Evolutionary conservation across 2,329 filamentous ascomycete species (phyloP), one percentile per base, ranked within the genome.

Genomic region (Achaetomium macrosporum): DNA sequence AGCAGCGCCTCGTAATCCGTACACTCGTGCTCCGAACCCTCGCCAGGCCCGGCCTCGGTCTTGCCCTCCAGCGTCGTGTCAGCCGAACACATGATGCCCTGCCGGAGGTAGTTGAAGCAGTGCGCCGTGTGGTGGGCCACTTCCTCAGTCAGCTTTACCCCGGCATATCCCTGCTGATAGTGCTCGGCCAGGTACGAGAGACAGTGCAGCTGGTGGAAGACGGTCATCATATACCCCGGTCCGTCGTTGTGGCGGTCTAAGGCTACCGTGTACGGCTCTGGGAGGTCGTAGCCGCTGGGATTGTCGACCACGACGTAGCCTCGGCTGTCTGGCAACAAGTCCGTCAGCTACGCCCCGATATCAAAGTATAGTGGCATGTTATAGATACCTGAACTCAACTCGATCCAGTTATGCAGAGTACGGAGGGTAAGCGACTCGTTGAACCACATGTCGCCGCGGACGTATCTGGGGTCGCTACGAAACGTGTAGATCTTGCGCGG

Each of bases 171-270:
- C n/a, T 61, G 61, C 49, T 69, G 66, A 57, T 64, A 69, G 50
- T 66, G 65, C 58, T 64, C 61, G 15, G 66, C 64, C 45, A 67
- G 37, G 47, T 69, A 70, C 11, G 67, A 71, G 15, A 70, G 58
- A 54, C 69, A 72, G 51, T 72, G 68, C 0, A 72, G 64, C 50
- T 72, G 69, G 57, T 71, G 69, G 59, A 71, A 72, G 15, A 69
- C 68, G 20, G 67, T 61, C 60, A 68, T 64, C 66, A 71, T 70
- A 54, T 68, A 71, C 8, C 66, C 68, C 0, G 68, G 68, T 11
- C 69, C 69, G 49, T 69, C 65, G 1, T 55, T 48, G 16, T 61
- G 59, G 15, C 63, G 64, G 57, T 66, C 62, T 1, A 70, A 42
- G 1, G 61, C 55, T 5, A 67, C 59, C 5, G 55, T 67, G 55